Percentiles rank a stretch among this genome's conserved stretches.
Evolutionary conservation across 2,329 filamentous ascomycete species (phyloP).

Genomic region (Botryosphaeria agaves): DNA sequence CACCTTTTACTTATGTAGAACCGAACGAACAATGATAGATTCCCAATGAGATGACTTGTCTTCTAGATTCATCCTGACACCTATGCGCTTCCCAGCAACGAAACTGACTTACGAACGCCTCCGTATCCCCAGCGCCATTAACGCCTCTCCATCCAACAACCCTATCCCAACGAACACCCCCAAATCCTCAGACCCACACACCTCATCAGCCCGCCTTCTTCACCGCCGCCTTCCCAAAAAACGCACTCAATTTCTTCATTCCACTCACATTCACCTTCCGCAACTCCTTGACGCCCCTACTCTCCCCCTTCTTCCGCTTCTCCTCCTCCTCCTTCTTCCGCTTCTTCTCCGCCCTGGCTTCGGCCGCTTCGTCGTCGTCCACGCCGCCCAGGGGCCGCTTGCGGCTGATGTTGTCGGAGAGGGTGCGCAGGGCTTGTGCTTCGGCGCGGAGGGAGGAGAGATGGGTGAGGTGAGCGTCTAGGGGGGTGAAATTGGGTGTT

Average conservation of each 20-base stretch:
- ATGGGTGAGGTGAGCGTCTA: conserved; percentile 52
- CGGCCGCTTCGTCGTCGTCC: conserved; percentile 48
- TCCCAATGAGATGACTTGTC: too few relatives aligned
- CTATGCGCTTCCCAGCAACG: too few relatives aligned
- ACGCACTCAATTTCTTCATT: conserved; percentile 94
- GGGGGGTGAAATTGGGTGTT: conserved; percentile 45
- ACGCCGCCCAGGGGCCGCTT: conserved; percentile 37
- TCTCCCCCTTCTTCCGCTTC: conserved; percentile 64
- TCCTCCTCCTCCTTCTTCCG: conserved; percentile 79
- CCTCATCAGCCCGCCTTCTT: conserved; percentile 7
- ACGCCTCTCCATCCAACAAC: too few relatives aligned
- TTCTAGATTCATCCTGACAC: too few relatives aligned
- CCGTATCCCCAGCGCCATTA: too few relatives aligned
- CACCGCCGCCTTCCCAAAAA: conserved; percentile 54
- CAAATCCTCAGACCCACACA: too few relatives aligned
- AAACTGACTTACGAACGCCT: too few relatives aligned
- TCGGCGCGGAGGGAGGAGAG: conserved; percentile 54
- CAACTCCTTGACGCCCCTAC: conserved; percentile 58
- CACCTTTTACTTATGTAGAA: too few relatives aligned
- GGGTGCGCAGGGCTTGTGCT: conserved; percentile 48
- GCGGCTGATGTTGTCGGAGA: conserved; percentile 48
- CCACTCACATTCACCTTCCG: conserved; percentile 49
- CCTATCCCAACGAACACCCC: too few relatives aligned
- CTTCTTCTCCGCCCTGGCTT: conserved; percentile 57
- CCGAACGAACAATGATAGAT: too few relatives aligned